phyloP scores from a whole-genome alignment of 1,284 basidiomycete species.

The Calocybe gambosa region DNA sequence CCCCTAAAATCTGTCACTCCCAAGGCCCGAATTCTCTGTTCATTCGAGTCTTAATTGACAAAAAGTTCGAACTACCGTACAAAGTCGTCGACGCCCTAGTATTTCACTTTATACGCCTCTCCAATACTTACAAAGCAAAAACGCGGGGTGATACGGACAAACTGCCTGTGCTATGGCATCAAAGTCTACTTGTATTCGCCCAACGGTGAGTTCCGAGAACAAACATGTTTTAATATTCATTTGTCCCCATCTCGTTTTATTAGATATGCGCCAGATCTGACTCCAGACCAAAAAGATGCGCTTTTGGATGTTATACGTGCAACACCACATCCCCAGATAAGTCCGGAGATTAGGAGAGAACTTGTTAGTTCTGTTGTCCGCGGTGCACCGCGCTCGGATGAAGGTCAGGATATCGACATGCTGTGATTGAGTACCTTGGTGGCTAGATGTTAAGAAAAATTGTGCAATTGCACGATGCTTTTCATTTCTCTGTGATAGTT shows the following conservation, averaged over 20 bases:
- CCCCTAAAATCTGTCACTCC: neutral
- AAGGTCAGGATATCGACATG: constrained; percentile 57
- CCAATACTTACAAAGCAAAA: constrained; percentile 79
- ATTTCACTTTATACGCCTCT: constrained; percentile 95
- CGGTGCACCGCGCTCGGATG: constrained; percentile 55
- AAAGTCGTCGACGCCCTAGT: constrained; percentile 97
- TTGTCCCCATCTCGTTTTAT: neutral
- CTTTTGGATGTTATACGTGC: constrained; percentile 90
- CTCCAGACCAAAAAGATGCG: constrained; percentile 96
- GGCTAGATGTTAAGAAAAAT: no score
- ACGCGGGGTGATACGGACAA: constrained; percentile 62
- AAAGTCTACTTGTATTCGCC: constrained; percentile 90
- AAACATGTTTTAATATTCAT: neutral
- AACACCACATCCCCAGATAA: constrained; percentile 85
- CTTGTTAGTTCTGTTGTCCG: constrained; percentile 67
- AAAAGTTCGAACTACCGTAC: constrained; percentile 97
- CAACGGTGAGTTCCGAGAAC: constrained; percentile 59
- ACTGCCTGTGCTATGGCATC: constrained; percentile 97
- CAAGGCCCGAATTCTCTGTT: constrained; percentile 91
- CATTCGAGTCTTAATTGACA: constrained; percentile 95
- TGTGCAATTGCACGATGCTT: no score
- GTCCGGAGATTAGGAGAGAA: constrained; percentile 88
- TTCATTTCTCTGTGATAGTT: no score
- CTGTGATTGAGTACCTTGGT: constrained; percentile 28
- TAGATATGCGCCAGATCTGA: constrained; percentile 95